Conservation (phyloP, 306 rosid genomes). For the Erythrophleum fordii region DNA sequence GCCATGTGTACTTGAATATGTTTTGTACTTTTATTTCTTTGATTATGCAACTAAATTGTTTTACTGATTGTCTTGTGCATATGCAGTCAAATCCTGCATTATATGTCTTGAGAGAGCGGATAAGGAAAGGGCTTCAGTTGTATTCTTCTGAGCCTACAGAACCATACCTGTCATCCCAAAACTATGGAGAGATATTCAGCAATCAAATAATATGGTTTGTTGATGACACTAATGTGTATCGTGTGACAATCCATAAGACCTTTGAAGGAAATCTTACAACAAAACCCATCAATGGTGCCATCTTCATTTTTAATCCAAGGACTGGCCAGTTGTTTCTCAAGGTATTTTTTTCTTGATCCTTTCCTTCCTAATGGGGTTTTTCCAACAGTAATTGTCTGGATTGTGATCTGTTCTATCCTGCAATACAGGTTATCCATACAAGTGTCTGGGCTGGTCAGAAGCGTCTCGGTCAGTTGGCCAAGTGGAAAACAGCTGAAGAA, state of each 20-base stretch:
- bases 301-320: conserved; percentile 97
- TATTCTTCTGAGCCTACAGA: conserved; percentile 99
- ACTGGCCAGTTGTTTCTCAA: conserved; percentile 94
- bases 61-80: conserved; percentile 39
- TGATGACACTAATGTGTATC: conserved; percentile 98
- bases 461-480: conserved; percentile 99
- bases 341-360: conserved; percentile 51
- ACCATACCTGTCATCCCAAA: conserved; percentile 96
- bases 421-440: conserved; percentile 91
- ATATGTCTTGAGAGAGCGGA: conserved; percentile 96
- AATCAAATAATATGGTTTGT: conserved; percentile 99
- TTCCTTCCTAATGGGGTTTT: not conserved
- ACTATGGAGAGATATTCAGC: conserved; percentile 99
- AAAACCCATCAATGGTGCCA: conserved; percentile 97
- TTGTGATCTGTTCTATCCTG: conserved; percentile 26
- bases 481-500: conserved; percentile 99
- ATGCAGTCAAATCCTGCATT: conserved; percentile 99
- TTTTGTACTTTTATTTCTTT: conserved; percentile 3
- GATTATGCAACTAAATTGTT: not conserved
- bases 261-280: conserved; percentile 99
- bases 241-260: conserved; percentile 97
- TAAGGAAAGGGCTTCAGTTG: conserved; percentile 95
- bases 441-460: conserved; percentile 99
- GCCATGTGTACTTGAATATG: not conserved
- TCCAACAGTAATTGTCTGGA: not conserved